Evolutionary conservation across 2,329 filamentous ascomycete species (phyloP), one percentile per base, ranked within the genome.

Genomic region (Stachybotrys echinatus): DNA sequence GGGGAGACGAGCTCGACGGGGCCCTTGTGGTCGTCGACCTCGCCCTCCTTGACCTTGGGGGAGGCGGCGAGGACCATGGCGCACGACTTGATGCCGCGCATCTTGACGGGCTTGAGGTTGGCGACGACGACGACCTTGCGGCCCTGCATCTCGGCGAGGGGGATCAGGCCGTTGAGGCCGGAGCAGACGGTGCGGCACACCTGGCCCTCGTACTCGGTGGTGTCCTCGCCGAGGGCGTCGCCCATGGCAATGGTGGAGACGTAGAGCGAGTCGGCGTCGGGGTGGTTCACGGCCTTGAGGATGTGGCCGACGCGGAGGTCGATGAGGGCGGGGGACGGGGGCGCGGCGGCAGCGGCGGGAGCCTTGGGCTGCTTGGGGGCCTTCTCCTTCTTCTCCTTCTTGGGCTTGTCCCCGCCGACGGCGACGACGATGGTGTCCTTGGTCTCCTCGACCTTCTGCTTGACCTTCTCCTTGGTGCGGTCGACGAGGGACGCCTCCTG

Each of bases 31-130:
- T 92, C 83, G 65, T 89, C 86, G 45, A 81, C 87, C 65, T 91
- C 92, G 42, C 91, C 92, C 63, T 92, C 88, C 63, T 85, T 84
- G 45, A 88, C 69, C 52, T 80, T 79, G n/a, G 92, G 94, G 18
- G 90, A 96, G 3, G 94, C 94, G 10, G 94, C 94, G 38, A 99
- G 81, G 17, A 99, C 94, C 94, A 99, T 97, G 63, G 92, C 80
- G 58, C 74, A 80, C 3, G 80, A 84, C 74, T 83, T 83, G 74
- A 84, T 79, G 58, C 94, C 94, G 56, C 94, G 89, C 94, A 99
- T 99, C 70, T 95, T 99, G 69, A 97, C 94, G 47, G 94, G 94
- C 80, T 99, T 99, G 59, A 99, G 82, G 73, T 99, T 99, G 79
- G 90, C 95, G 20, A 99, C 92, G 1, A 94, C 89, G 27, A 99